These are phyloP conservation scores for Alternaria novae-zelandiae DNA, from an alignment of 2,329 filamentous ascomycete genomes.

Conservation along the genomic window DNA sequence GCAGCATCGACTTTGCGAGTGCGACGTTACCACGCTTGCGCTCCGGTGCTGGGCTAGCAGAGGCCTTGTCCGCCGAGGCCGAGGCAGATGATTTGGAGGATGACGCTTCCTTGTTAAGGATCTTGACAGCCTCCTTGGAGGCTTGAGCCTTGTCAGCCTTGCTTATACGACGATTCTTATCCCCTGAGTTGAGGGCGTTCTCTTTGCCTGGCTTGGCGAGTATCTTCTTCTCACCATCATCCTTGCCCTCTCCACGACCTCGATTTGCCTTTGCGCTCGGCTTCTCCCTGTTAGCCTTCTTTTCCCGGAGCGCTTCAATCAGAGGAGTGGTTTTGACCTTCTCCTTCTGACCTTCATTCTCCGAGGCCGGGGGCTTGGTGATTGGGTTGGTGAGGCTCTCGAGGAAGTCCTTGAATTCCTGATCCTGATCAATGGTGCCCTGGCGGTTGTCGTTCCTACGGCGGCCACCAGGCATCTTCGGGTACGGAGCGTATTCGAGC, in stretches of 20 bases:
- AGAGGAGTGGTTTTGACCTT: slow-evolving; percentile 84
- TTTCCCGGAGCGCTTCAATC: slow-evolving; percentile 88
- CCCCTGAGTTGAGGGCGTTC: slow-evolving; percentile 32
- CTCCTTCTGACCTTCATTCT: slow-evolving; percentile 61
- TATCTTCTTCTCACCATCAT: slow-evolving; percentile 59
- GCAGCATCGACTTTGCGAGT: slow-evolving; percentile 64
- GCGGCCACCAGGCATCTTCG: slow-evolving; percentile 78
- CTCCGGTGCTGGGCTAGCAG: slow-evolving; percentile 52
- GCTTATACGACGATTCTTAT: slow-evolving; percentile 47
- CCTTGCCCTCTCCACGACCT: slow-evolving; percentile 66
- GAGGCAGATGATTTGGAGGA: slow-evolving; percentile 34
- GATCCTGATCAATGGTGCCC: slow-evolving; percentile 94
- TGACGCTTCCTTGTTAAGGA: slow-evolving; percentile 58
- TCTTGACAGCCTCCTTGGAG: slow-evolving; percentile 67
- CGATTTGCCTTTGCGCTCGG: slow-evolving; percentile 62
- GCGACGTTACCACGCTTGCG: slow-evolving; percentile 61
- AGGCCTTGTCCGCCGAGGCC: slow-evolving; percentile 43
- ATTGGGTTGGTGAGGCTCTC: slow-evolving; percentile 81
- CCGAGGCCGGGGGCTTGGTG: slow-evolving; percentile 60
- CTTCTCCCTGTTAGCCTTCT: slow-evolving; percentile 78
- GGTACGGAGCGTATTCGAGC: slow-evolving; percentile 83
- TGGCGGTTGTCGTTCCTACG: slow-evolving; percentile 81
- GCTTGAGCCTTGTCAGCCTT: slow-evolving; percentile 68
- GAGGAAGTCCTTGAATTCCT: slow-evolving; percentile 93
- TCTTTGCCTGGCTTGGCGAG: slow-evolving; percentile 45